Conservation (phyloP, 1,284 basidiomycete genomes). For the Rhodotorula sp. region DNA sequence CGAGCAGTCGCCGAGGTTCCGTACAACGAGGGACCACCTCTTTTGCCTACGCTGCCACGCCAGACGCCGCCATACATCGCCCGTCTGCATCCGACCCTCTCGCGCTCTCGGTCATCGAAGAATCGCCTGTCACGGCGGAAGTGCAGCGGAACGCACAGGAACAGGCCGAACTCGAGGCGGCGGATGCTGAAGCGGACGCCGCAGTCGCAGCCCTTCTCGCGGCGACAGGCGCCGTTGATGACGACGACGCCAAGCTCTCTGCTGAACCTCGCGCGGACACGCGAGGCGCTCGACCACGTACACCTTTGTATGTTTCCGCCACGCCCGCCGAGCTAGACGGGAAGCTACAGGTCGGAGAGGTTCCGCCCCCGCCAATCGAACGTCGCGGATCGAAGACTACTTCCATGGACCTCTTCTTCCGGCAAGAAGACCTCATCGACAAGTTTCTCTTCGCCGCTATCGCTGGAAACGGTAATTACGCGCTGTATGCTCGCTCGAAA, state of each 20-base stretch:
- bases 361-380: not conserved
- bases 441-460: slow-evolving; percentile 47
- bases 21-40: not conserved
- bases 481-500: not conserved
- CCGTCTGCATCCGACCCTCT: not conserved
- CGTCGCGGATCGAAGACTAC: slow-evolving; percentile 2
- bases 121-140: slow-evolving; percentile 13
- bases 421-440: slow-evolving; percentile 44
- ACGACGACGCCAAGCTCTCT: not conserved
- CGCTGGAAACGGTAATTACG: slow-evolving; percentile 44
- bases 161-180: not conserved
- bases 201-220: not conserved
- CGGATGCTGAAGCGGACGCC: not conserved
- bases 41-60: not conserved
- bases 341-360: not conserved
- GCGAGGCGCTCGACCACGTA: too few relatives aligned
- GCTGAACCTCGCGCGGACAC: too few relatives aligned
- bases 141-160: not conserved
- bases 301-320: too few relatives aligned
- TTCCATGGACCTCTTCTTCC: slow-evolving; percentile 43
- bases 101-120: slow-evolving; percentile 20
- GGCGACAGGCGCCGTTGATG: not conserved
- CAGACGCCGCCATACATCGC: not conserved
- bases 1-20: not conserved
- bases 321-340: too few relatives aligned